Evolutionary conservation across 2,329 filamentous ascomycete species (phyloP).

Genomic region (Monosporascus sp.): DNA sequence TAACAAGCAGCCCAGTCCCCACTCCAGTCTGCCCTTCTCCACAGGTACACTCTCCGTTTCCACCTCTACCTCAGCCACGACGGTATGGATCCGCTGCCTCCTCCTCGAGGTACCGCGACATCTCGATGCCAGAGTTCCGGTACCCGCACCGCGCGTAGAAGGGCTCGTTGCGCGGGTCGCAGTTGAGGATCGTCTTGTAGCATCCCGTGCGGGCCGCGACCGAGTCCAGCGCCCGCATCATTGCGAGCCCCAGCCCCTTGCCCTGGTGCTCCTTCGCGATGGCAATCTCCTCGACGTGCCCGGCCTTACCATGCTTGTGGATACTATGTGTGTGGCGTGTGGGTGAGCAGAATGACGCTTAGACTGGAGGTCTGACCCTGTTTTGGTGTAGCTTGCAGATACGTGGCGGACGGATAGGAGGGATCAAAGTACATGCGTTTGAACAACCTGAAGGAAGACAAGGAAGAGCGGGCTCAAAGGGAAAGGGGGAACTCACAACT

Average conservation of each 20-base stretch:
- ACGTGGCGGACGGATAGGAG: too few species aligned
- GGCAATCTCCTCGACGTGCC: slow-evolving; percentile 82
- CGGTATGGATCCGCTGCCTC: slow-evolving; percentile 18
- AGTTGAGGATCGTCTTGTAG: slow-evolving; percentile 78
- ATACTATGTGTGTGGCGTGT: slow-evolving; percentile 39
- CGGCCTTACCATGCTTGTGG: slow-evolving; percentile 62
- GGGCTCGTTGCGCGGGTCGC: slow-evolving; percentile 69
- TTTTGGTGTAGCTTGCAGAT: too few species aligned
- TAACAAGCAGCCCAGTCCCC: too few species aligned
- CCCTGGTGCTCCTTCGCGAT: slow-evolving; percentile 75
- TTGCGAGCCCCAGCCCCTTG: slow-evolving; percentile 70
- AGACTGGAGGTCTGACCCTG: too few species aligned
- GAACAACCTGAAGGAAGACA: too few species aligned
- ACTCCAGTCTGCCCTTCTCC: too few species aligned
- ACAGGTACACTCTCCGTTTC: too few species aligned
- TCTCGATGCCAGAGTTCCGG: slow-evolving; percentile 24
- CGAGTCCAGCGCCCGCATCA: slow-evolving; percentile 72
- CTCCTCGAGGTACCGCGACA: slow-evolving; percentile 25
- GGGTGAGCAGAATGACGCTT: neutral
- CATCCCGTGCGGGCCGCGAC: slow-evolving; percentile 70
- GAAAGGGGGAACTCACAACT: slow-evolving; percentile 50
- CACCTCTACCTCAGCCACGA: slow-evolving; percentile 11
- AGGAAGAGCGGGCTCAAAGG: neutral
- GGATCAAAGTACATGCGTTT: too few species aligned
- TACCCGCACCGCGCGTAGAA: slow-evolving; percentile 55